Conservation (phyloP, 2,329 filamentous ascomycete species). For the Cytospora paraplurivora region DNA sequence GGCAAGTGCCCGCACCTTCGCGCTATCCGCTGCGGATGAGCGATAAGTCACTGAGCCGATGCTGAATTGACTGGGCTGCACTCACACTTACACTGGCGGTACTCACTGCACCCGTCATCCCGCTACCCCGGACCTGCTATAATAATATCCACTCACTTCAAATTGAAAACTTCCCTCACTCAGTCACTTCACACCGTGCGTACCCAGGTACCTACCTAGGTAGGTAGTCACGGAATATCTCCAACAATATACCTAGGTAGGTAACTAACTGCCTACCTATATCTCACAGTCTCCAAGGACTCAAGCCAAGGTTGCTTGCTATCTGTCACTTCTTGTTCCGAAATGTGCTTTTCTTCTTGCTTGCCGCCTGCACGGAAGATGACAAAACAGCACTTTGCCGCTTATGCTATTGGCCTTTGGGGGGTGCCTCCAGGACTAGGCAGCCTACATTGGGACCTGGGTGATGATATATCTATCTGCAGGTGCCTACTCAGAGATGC, state of each 20-base stretch:
- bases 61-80: not conserved
- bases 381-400: not conserved
- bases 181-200: not conserved
- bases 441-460: not conserved
- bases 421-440: not conserved
- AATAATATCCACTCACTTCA: too few relatives aligned
- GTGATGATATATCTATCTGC: too few relatives aligned
- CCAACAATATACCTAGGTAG: too few relatives aligned
- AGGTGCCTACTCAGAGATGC: too few relatives aligned
- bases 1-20: slow-evolving; percentile 4
- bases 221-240: too few relatives aligned
- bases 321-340: not conserved
- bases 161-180: too few relatives aligned
- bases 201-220: not conserved
- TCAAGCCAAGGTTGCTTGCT: not conserved
- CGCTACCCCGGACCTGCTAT: too few relatives aligned
- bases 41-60: slow-evolving; percentile 1
- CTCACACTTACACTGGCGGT: not conserved
- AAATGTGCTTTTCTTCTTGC: not conserved
- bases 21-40: slow-evolving; percentile 2
- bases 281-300: too few relatives aligned
- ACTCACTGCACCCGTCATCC: not conserved
- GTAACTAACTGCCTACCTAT: too few relatives aligned
- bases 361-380: not conserved
- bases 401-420: not conserved